These are phyloP conservation scores for Nemophila menziesii DNA, from an alignment of 257 asterid species.

Conservation along the genomic window DNA sequence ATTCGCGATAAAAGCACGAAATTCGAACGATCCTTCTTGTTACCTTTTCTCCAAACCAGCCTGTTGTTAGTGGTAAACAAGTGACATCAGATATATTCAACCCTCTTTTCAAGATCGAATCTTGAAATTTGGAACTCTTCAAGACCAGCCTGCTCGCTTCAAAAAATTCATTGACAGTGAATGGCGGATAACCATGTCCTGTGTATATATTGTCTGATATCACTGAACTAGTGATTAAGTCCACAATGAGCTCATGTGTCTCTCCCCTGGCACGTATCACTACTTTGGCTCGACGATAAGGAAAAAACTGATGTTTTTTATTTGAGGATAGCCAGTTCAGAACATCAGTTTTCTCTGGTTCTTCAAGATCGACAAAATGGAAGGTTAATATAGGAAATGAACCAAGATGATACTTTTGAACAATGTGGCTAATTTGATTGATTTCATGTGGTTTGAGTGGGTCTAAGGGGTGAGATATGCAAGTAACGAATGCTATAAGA, in stretches of 20 bases:
- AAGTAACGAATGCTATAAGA: constrained; percentile 8
- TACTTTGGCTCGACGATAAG: constrained; percentile 34
- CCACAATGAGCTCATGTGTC: constrained; percentile 39
- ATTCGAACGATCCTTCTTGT: constrained; percentile 30
- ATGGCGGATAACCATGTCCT: constrained; percentile 55
- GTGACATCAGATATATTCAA: constrained; percentile 50
- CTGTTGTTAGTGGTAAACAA: constrained; percentile 47
- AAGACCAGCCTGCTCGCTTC: constrained; percentile 31
- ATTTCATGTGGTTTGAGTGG: constrained; percentile 53
- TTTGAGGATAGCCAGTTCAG: constrained; percentile 30
- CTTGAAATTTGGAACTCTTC: constrained; percentile 28
- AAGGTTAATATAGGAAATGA: constrained; percentile 33
- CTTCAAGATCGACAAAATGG: constrained; percentile 55
- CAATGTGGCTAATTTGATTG: constrained; percentile 19
- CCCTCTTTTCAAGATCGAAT: constrained; percentile 43
- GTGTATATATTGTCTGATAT: constrained; percentile 28
- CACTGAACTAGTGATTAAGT: constrained; percentile 21
- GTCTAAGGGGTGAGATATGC: constrained; percentile 45
- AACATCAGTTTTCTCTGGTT: constrained; percentile 49
- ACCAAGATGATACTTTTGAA: constrained; percentile 26
- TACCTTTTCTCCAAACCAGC: constrained; percentile 60
- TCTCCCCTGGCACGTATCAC: constrained; percentile 31
- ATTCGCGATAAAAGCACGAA: constrained; percentile 48
- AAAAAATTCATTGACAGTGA: constrained; percentile 35
- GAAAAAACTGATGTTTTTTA: constrained; percentile 13